These are phyloP conservation scores for Rubus idaeus DNA, from an alignment of 306 rosid genomes.

Conservation along the genomic window DNA sequence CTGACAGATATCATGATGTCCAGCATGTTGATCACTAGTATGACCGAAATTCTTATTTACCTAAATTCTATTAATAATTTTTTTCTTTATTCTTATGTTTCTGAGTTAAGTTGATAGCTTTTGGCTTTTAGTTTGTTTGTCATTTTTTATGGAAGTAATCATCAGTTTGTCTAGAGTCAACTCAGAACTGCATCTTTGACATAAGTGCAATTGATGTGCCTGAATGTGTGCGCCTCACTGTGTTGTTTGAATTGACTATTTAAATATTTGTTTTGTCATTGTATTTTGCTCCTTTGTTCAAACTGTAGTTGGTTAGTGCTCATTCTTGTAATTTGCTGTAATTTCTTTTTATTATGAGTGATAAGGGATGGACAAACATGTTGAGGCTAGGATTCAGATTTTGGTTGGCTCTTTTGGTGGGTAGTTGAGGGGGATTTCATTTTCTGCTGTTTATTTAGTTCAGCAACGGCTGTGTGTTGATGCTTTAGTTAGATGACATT, in stretches of 20 bases:
- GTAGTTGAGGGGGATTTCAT: not conserved
- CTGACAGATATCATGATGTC: not conserved
- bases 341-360: not conserved
- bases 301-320: not conserved
- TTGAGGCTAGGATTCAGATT: not conserved
- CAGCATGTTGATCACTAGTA: not conserved
- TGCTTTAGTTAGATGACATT: not conserved
- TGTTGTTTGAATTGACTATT: constrained; percentile 1
- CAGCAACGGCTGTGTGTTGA: not conserved
- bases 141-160: not conserved
- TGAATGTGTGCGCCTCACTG: not conserved
- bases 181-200: not conserved
- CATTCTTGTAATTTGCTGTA: not conserved
- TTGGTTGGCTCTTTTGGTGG: not conserved
- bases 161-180: not conserved
- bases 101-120: too few species aligned
- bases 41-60: not conserved
- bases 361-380: not conserved
- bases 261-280: not conserved
- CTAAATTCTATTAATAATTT: not conserved
- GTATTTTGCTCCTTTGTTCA: not conserved
- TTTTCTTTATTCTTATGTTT: not conserved
- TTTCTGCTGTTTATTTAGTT: not conserved
- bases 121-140: too few species aligned
- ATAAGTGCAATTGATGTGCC: not conserved